Evolutionary conservation across 2,329 filamentous ascomycete species (phyloP), one percentile per base, ranked within the genome.

Genomic region (Stemphylium beticola): DNA sequence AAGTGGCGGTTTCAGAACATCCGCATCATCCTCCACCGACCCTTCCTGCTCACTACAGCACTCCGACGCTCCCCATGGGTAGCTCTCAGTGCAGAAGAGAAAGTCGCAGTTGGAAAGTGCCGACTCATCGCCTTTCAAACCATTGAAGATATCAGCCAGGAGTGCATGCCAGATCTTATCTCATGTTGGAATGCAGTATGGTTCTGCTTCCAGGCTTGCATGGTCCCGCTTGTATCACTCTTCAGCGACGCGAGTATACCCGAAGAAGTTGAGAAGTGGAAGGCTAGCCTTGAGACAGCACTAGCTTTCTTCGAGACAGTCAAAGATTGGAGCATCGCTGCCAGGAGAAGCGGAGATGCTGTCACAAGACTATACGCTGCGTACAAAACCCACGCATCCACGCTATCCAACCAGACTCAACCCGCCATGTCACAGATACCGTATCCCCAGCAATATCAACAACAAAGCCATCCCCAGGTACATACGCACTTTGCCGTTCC

Each of bases 1-100:
- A 89, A 90, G 72, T 93, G 90, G 90, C 84, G 90, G 12, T 93
- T 90, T 69, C 87, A 90, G 68, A 92, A 91, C 64, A 82, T 92
- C 41, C 87, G 89, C 41, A 88, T 92, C 75, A 82, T 93, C 1
- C 83, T 93, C 18, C 87, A 92, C 72, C 82, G 90, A 2, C 89
- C 90, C 0, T 86, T 88, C 0, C 80, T 93, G 1, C 81, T 93
- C 5, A 88, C 74, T 4, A 85, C 75, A 77, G 89, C 66, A 80
- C 86, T 68, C 80, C 80, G 81, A 65, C 77, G 60, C 62, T 83
- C 64, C 79, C 83, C 69, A 47, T 82, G 68, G 80, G 81, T 53
- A 74, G 82, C 43, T 76, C 81, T 65, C 75, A 83, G 58, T 65
- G 80, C 85, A 2, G 84, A 91, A 56, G 89, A 93, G 61, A 82